Conservation (phyloP, 1,284 basidiomycete genomes). For the Microstroma glucosiphilum region DNA sequence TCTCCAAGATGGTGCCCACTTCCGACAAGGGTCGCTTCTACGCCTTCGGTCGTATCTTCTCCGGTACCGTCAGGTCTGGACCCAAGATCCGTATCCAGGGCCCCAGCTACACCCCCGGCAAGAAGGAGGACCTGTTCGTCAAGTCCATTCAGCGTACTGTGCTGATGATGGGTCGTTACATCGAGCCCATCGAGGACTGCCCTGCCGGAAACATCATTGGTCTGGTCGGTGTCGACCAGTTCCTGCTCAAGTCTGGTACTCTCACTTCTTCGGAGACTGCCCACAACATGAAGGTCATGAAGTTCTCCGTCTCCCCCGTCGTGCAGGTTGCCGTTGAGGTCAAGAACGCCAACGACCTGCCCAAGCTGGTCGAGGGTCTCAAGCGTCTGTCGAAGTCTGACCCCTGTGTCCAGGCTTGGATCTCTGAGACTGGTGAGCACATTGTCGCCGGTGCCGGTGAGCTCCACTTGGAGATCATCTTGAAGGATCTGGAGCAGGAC, state of each 20-base stretch:
- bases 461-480: conserved; percentile 97
- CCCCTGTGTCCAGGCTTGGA: conserved; percentile 96
- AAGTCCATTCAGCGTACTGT: conserved; percentile 99
- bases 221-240: conserved; percentile 99
- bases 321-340: conserved; percentile 99
- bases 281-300: conserved; percentile 99
- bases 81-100: conserved; percentile 99
- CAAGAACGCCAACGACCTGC: conserved; percentile 98
- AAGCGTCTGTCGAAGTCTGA: conserved; percentile 99
- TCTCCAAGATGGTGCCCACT: conserved; percentile 99
- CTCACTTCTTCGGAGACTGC: conserved; percentile 96
- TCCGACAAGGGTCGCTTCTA: conserved; percentile 99
- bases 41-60: conserved; percentile 99
- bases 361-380: conserved; percentile 99
- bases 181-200: conserved; percentile 98
- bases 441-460: conserved; percentile 99
- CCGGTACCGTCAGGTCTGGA: conserved; percentile 91
- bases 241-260: conserved; percentile 95
- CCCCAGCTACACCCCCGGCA: conserved; percentile 95
- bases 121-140: conserved; percentile 97
- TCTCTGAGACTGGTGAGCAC: conserved; percentile 88
- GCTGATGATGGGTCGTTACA: conserved; percentile 99
- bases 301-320: conserved; percentile 85
- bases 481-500: conserved; percentile 99
- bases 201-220: conserved; percentile 98